phyloP scores from a whole-genome alignment of 306 rosid species.

The Senna siamea region DNA sequence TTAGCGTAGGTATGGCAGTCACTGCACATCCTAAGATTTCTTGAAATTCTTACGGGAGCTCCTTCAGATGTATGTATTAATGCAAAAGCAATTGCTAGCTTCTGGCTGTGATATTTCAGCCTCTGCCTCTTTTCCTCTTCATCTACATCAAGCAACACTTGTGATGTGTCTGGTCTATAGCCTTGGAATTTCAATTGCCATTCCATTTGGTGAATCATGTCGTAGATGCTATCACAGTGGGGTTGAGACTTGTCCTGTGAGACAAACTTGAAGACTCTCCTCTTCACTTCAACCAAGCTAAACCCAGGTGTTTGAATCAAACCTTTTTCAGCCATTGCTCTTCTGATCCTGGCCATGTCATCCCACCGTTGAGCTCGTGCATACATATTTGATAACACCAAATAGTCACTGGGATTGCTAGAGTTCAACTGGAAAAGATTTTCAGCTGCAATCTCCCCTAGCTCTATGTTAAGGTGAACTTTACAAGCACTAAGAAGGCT shows the following conservation, averaged over 20 bases:
- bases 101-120: conserved; percentile 78
- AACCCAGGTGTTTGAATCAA: conserved; percentile 67
- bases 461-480: conserved; percentile 65
- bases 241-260: conserved; percentile 76
- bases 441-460: conserved; percentile 65
- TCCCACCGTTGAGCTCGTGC: conserved; percentile 69
- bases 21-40: conserved; percentile 83
- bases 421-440: conserved; percentile 55
- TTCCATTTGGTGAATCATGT: conserved; percentile 95
- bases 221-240: conserved; percentile 43
- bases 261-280: conserved; percentile 67
- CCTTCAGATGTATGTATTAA: conserved; percentile 50
- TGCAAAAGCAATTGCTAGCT: conserved; percentile 84
- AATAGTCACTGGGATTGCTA: conserved; percentile 63
- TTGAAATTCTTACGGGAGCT: conserved; percentile 36
- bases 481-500: conserved; percentile 83
- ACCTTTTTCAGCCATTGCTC: conserved; percentile 52
- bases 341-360: conserved; percentile 68
- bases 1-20: conserved; percentile 85
- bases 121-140: conserved; percentile 86
- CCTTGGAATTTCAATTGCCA: conserved; percentile 95
- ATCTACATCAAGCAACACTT: conserved; percentile 69
- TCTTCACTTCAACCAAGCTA: conserved; percentile 78
- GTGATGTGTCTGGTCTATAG: conserved; percentile 72
- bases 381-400: conserved; percentile 73